Base-by-base conservation (phyloP, 441 rosid genomes). In the Arabidopsis lyrata region DNA sequence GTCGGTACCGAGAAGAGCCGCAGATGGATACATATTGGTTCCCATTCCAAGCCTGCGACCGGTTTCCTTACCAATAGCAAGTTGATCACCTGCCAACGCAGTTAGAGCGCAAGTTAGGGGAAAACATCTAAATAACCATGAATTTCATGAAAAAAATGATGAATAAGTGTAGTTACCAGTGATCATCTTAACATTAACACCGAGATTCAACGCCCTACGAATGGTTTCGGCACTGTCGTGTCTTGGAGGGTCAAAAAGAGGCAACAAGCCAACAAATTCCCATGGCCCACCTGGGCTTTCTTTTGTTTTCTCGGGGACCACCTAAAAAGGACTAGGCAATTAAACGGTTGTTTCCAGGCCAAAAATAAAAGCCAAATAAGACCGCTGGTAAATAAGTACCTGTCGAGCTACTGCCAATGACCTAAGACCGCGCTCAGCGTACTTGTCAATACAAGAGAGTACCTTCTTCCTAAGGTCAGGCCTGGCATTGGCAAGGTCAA, bases 41-140 rank as follows among this genome's bases (percentile, higher is more conserved):
- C 99, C 99, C 99, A 95, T 95, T 75, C 98, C 98, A 52, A 95
- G 97, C 67, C 99, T 87, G 56, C 97, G 88, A 48, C 99, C 98
- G 3, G 99, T 95, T 79, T 95, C 99, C 85, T 95, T 95, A 68
- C 86, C 99, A 70, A 95, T 95, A 64, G 82, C 82, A 66, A 79
- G 82, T 60, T 79, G 82, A 56, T 79, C 82, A 71, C 82, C 82
- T 79, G 48, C 31, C 22, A 47, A 74, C 32, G 9, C 39, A 38
- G 38, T 53, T 60, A 66, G 39, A 73, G 31, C 4, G 6, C 55
- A 73, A 55, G 49, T 67, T 53, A 55, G 70, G 34, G 42, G 54
- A 34, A 38, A 75, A 36, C 15, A 48, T 38, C 59, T 48, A 58
- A 45, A 70, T 36, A 24, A 32, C 59, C 45, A 72, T 52, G 35